Conservation (phyloP, 768 basidiomycete genomes). For the Daedaleopsis sinensis region DNA sequence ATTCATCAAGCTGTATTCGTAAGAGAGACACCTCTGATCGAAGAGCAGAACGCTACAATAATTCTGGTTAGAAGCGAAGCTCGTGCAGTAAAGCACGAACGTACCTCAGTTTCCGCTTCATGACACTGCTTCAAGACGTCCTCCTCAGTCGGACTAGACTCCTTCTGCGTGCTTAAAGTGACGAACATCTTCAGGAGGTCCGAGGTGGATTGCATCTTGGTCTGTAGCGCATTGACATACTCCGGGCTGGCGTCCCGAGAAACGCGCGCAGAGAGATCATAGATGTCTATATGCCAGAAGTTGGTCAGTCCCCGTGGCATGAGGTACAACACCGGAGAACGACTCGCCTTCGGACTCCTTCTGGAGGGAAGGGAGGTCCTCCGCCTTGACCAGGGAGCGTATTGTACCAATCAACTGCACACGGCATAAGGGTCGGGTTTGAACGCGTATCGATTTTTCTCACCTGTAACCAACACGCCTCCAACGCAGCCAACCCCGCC, state of each 20-base stretch:
- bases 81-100: not conserved
- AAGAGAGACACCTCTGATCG: constrained; percentile 32
- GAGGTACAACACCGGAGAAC: not conserved
- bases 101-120: constrained; percentile 30
- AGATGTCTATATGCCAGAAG: constrained; percentile 21
- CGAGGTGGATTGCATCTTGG: constrained; percentile 31
- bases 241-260: constrained; percentile 25
- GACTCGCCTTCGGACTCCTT: constrained; percentile 27
- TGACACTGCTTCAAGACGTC: constrained; percentile 21
- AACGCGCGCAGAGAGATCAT: constrained; percentile 27
- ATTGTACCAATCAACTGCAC: constrained; percentile 31
- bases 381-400: constrained; percentile 30
- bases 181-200: constrained; percentile 30
- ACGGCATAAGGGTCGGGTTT: constrained; percentile 2
- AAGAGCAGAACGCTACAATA: constrained; percentile 22
- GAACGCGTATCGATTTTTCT: not conserved
- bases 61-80: not conserved
- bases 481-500: constrained; percentile 33
- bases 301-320: not conserved
- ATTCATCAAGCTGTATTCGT: constrained; percentile 25
- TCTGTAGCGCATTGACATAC: constrained; percentile 25
- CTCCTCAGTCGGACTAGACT: constrained; percentile 15
- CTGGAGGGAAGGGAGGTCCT: constrained; percentile 28
- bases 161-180: constrained; percentile 18
- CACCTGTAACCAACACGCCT: constrained; percentile 36